phyloP scores from a whole-genome alignment of 805 yeast genomes.

The Tanozyma kutaoensis region DNA sequence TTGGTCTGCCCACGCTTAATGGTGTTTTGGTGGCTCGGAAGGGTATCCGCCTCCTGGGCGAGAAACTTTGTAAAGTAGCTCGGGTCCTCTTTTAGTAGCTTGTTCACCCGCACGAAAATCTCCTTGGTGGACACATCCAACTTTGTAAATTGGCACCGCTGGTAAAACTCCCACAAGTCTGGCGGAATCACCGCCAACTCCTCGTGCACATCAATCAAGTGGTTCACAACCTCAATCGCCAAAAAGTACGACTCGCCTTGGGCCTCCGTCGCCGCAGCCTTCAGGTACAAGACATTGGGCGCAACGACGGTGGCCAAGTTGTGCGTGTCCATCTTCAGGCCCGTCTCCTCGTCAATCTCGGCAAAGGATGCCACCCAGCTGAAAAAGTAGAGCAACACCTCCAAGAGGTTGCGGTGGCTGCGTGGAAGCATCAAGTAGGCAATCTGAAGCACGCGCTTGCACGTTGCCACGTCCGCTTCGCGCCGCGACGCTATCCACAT shows the following conservation, averaged over 20 bases:
- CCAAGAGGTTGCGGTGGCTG: conserved; percentile 71
- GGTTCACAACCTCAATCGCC: conserved; percentile 84
- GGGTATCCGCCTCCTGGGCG: neutral
- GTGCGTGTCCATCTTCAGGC: conserved; percentile 90
- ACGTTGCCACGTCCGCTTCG: conserved; percentile 30
- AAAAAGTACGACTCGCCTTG: conserved; percentile 64
- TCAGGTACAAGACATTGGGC: conserved; percentile 72
- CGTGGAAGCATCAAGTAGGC: conserved; percentile 71
- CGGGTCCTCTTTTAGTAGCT: conserved; percentile 17
- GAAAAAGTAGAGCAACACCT: conserved; percentile 73
- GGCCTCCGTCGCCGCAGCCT: conserved; percentile 19
- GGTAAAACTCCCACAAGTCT: conserved; percentile 40
- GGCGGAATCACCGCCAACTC: conserved; percentile 67
- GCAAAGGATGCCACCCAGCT: conserved; percentile 96
- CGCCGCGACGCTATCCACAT: conserved; percentile 62
- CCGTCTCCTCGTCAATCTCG: conserved; percentile 74
- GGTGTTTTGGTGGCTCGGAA: conserved; percentile 5
- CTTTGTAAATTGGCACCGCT: conserved; percentile 26
- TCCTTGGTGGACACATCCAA: conserved; percentile 19
- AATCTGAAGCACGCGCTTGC: conserved; percentile 44
- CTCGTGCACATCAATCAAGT: conserved; percentile 69
- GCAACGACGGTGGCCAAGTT: conserved; percentile 92
- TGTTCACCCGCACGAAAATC: conserved; percentile 19
- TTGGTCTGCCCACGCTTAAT: conserved; percentile 4
- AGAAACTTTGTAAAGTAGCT: conserved; percentile 11